These are phyloP conservation scores for Bryoerythrophyllum caledonicum DNA, from an alignment of 225 moss, liverwort and hornwort genomes.

Conservation along the genomic window DNA sequence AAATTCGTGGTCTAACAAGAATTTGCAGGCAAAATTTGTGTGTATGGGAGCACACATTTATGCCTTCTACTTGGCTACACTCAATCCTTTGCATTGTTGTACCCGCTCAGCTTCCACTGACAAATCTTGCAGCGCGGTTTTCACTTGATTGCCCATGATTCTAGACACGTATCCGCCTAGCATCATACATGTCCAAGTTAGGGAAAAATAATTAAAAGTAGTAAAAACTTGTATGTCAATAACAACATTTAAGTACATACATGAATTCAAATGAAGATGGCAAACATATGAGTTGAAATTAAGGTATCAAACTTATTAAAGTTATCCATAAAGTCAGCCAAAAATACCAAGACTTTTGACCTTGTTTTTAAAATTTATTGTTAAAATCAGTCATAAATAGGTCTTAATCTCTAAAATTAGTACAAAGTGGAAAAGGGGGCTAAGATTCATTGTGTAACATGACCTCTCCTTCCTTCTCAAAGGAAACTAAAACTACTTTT, in stretches of 20 bases:
- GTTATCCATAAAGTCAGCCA: too few species aligned
- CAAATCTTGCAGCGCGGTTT: constrained; percentile 62
- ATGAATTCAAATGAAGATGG: constrained; percentile 13
- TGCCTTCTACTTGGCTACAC: constrained; percentile 13
- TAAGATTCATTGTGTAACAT: too few species aligned
- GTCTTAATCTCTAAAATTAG: too few species aligned
- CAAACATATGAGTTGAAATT: background rate
- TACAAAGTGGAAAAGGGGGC: too few species aligned
- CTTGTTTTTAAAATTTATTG: too few species aligned
- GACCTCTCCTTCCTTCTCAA: too few species aligned
- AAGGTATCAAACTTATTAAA: background rate
- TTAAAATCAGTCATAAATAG: too few species aligned
- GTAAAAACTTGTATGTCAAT: background rate
- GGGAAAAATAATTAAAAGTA: background rate
- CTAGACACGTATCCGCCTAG: constrained; percentile 51
- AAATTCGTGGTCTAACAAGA: constrained; percentile 14
- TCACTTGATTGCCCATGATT: constrained; percentile 86
- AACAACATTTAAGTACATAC: background rate
- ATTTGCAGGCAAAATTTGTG: background rate
- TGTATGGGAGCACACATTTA: background rate
- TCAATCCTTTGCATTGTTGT: constrained; percentile 28
- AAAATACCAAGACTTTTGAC: too few species aligned
- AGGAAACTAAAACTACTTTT: too few species aligned
- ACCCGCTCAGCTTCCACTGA: constrained; percentile 61
- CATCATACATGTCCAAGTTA: constrained; percentile 25